Conservation (phyloP, 192 early-diverging fungal genomes). For the Podila epigama region DNA sequence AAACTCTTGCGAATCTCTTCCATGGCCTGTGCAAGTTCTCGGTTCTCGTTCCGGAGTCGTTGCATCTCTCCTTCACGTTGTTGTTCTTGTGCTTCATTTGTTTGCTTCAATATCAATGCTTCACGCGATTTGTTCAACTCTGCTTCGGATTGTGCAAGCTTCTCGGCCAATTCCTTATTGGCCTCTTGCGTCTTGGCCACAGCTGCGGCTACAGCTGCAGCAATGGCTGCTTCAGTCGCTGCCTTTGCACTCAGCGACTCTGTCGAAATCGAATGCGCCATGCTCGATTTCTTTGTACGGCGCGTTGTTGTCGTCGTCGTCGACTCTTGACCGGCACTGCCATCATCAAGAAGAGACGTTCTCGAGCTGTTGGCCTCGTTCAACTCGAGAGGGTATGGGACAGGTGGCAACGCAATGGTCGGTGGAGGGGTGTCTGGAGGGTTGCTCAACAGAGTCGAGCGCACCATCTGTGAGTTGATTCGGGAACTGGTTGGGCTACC, state of each 20-base stretch:
- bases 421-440: slow-evolving; percentile 42
- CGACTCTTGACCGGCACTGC: slow-evolving; percentile 2
- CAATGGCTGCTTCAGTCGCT: slow-evolving; percentile 22
- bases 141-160: slow-evolving; percentile 15
- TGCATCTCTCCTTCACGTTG: background rate
- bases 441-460: slow-evolving; percentile 37
- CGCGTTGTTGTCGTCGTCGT: slow-evolving; percentile 1
- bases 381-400: slow-evolving; percentile 14
- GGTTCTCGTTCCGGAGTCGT: background rate
- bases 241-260: slow-evolving; percentile 20
- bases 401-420: slow-evolving; percentile 37
- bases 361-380: slow-evolving; percentile 2
- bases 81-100: slow-evolving; percentile 18
- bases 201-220: slow-evolving; percentile 35
- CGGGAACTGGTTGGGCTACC: background rate
- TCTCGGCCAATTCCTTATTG: slow-evolving; percentile 15
- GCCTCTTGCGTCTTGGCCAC: slow-evolving; percentile 27
- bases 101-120: background rate
- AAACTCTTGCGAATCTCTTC: slow-evolving; percentile 34
- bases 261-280: slow-evolving; percentile 3
- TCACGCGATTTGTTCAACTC: slow-evolving; percentile 17
- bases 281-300: slow-evolving; percentile 15
- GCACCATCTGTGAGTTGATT: slow-evolving; percentile 17
- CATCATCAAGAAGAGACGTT: slow-evolving; percentile 1
- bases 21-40: slow-evolving; percentile 17